A percentile compares a stretch with the other conserved stretches of the same genome.
Conservation (phyloP, 164 flowering plant genomes). For the Macadamia tetraphylla region DNA sequence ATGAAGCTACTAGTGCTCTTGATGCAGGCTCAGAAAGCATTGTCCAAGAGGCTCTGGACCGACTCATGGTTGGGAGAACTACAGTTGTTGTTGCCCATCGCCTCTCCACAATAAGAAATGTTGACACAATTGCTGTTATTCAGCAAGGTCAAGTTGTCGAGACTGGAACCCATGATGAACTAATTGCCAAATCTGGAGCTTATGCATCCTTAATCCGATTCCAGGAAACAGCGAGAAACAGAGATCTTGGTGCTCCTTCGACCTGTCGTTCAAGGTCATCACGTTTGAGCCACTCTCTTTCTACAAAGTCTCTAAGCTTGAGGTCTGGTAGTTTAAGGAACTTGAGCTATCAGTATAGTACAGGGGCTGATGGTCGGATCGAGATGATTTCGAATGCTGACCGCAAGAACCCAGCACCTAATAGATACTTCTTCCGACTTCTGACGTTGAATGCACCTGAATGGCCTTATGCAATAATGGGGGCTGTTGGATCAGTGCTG, state of each 20-base stretch:
- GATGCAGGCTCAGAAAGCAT: constrained; percentile 92
- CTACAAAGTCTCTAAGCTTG: constrained; percentile 85
- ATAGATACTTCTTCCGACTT: constrained; percentile 72
- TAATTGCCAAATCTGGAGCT: constrained; percentile 72
- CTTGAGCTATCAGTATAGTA: constrained; percentile 89
- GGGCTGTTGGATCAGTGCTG: constrained; percentile 85
- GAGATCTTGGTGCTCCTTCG: constrained; percentile 64
- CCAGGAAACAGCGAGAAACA: constrained; percentile 81
- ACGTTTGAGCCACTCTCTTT: constrained; percentile 84
- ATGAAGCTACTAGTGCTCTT: constrained; percentile 98
- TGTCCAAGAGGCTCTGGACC: constrained; percentile 94
- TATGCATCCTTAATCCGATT: constrained; percentile 83
- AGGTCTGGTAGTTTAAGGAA: constrained; percentile 91
- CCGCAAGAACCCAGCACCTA: constrained; percentile 73
- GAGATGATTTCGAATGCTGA: constrained; percentile 97
- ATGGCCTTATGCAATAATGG: constrained; percentile 94
- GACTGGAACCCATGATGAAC: constrained; percentile 89
- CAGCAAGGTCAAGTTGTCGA: constrained; percentile 95
- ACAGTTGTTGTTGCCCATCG: constrained; percentile 97
- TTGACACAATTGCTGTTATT: constrained; percentile 80
- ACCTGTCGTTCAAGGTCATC: constrained; percentile 75
- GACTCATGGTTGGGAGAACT: constrained; percentile 94
- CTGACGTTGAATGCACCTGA: constrained; percentile 86
- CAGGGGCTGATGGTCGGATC: constrained; percentile 91
- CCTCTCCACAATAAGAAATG: constrained; percentile 90